phyloP scores from a whole-genome alignment of 2,329 filamentous ascomycete genomes.

The Arthrobotrys conoides region DNA sequence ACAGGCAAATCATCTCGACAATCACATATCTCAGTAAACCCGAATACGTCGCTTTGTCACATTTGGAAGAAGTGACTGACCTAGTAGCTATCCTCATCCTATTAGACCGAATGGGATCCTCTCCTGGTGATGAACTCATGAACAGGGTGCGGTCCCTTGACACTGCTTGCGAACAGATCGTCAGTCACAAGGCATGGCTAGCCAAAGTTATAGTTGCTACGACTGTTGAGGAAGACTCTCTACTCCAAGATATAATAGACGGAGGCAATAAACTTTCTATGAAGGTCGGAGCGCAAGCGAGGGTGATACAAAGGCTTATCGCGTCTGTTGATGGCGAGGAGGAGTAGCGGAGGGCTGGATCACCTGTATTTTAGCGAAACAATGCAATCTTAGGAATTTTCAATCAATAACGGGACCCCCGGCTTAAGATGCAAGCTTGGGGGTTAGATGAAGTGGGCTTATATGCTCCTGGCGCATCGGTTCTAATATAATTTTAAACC shows the following conservation, averaged over 20 bases:
- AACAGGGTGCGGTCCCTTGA: conserved; percentile 74
- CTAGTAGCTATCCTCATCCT: conserved; percentile 61
- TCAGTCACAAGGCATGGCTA: conserved; percentile 69
- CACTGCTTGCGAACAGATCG: conserved; percentile 80
- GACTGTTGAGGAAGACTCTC: conserved; percentile 62
- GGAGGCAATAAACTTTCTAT: conserved; percentile 80
- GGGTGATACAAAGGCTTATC: conserved; percentile 73
- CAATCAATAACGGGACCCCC: not conserved
- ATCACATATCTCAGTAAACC: conserved; percentile 79
- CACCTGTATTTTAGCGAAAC: conserved; percentile 15
- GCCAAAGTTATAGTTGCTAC: conserved; percentile 63
- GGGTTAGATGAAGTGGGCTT: not conserved
- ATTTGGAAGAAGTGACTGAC: conserved; percentile 62
- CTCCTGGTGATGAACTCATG: conserved; percentile 69
- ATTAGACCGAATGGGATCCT: conserved; percentile 65
- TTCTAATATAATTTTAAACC: not conserved
- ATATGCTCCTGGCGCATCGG: not conserved
- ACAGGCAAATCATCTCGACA: conserved; percentile 80
- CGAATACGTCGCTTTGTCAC: conserved; percentile 63
- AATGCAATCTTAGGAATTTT: conserved; percentile 6
- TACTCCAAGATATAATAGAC: conserved; percentile 73
- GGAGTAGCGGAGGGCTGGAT: conserved; percentile 18
- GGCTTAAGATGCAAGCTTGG: no score
- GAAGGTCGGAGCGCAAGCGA: conserved; percentile 79
- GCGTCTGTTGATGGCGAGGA: conserved; percentile 67